Evolutionary conservation across 2,329 filamentous ascomycete genomes (phyloP), one percentile per base, ranked within the genome.

Genomic region (Aspergillus intermedius): DNA sequence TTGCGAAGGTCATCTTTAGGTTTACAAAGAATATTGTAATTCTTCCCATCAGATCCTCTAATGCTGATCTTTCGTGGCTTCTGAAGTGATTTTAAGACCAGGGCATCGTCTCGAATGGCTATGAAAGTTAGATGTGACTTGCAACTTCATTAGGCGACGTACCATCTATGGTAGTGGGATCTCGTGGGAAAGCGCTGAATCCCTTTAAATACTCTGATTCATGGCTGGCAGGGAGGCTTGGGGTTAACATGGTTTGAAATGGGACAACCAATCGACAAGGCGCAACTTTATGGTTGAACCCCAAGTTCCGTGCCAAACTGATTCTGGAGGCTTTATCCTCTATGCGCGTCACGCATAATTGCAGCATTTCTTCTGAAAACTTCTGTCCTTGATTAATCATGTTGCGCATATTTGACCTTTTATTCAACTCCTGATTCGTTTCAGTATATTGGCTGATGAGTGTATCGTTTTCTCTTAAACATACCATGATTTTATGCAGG

Each of bases 1-100:
- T 95, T 98, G 45, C 93, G 86, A 21, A 99, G 79, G 66, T 99
- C 94, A 65, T 98, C 93, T 67, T 97, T 97, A 7, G 93, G 94
- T 64, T 99, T 98, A 74, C 95, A 94, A 48, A 99, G 78, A 6
- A 98, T 80, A 55, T 88, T 88, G 66, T 98, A 98, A 15, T 79
- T 78, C 50, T 86, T 86, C 6, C 94, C 93, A 68, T 99, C 90
- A 0, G 88, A 91, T 0, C 91, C 93, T 47, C 88, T 81, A 5
- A 93, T 87, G 13, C 83, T 93, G 47, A 99, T 81, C 58, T 91
- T 93, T 45, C 91, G 83, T 10, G 94, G 93, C 58, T 93, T 91
- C 49, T 95, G 91, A 3, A 98, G 78, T 1, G 94, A 98, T 49
- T 86, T 88, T 17, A 98, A 76, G 3, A 98, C 87, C 21, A 95